phyloP scores from a whole-genome alignment of 768 basidiomycete species.

The Trametes punicea region DNA sequence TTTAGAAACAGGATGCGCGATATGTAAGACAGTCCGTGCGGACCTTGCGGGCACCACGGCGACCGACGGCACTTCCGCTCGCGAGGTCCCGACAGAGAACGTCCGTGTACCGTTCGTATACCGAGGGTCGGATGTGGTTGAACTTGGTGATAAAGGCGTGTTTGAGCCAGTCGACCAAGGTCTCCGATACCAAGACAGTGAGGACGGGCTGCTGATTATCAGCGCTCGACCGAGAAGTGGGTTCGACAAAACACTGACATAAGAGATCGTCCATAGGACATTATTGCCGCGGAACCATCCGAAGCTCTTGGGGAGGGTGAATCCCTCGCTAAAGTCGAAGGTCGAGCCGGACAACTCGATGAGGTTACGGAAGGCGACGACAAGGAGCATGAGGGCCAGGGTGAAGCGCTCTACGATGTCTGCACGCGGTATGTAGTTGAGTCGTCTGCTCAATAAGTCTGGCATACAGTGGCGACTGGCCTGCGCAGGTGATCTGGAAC shows the following conservation, averaged over 20 bases:
- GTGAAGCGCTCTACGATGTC: constrained; percentile 99
- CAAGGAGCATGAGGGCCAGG: constrained; percentile 82
- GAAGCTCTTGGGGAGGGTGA: constrained; percentile 77
- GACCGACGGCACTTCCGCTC: constrained; percentile 67
- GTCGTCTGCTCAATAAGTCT: background rate
- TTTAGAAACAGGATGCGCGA: background rate
- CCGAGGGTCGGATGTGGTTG: constrained; percentile 93
- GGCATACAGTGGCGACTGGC: constrained; percentile 37
- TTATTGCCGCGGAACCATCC: constrained; percentile 81
- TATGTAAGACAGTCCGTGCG: background rate
- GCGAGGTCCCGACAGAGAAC: constrained; percentile 93
- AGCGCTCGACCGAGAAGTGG: background rate
- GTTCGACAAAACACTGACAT: constrained; percentile 48
- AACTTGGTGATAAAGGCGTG: constrained; percentile 99
- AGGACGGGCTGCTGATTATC: constrained; percentile 68
- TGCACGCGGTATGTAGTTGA: constrained; percentile 28
- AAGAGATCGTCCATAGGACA: constrained; percentile 84
- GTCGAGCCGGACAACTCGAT: constrained; percentile 92
- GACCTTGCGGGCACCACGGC: constrained; percentile 70
- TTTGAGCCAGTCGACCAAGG: constrained; percentile 97
- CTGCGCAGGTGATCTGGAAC: constrained; percentile 98
- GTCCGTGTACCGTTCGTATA: constrained; percentile 94
- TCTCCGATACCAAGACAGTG: constrained; percentile 87
- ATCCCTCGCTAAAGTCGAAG: constrained; percentile 69
- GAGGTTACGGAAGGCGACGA: constrained; percentile 91